Conservation (phyloP, 306 rosid genomes). For the Vicia sativa region DNA sequence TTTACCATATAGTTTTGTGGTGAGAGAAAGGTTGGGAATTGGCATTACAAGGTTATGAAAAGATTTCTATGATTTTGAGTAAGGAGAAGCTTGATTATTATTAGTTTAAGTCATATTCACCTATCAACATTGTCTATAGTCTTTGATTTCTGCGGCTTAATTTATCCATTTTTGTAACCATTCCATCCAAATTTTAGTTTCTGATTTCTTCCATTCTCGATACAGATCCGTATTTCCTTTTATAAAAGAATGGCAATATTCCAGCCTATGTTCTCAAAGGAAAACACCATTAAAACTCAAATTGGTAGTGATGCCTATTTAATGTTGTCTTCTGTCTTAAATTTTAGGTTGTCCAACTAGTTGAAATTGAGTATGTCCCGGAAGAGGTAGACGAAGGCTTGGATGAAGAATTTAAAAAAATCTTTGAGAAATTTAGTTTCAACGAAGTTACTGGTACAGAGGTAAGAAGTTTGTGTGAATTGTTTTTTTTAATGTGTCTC, state of each 20-base stretch:
- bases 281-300: background rate
- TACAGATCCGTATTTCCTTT: background rate
- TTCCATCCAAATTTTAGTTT: background rate
- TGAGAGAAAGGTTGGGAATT: background rate
- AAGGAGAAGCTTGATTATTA: background rate
- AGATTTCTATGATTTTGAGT: background rate
- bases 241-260: background rate
- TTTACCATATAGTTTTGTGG: background rate
- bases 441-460: slow-evolving; percentile 56
- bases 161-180: background rate
- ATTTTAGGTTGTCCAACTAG: slow-evolving; percentile 65
- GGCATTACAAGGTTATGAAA: slow-evolving; percentile 10
- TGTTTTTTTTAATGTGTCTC: slow-evolving; percentile 3
- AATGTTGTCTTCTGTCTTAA: slow-evolving; percentile 1
- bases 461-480: slow-evolving; percentile 44
- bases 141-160: background rate
- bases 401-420: slow-evolving; percentile 84
- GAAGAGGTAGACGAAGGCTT: slow-evolving; percentile 84
- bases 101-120: background rate
- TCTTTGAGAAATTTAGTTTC: slow-evolving; percentile 81
- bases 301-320: slow-evolving; percentile 58
- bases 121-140: background rate
- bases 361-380: slow-evolving; percentile 87
- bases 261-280: background rate
- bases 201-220: background rate